These are phyloP conservation scores for Aspergillus indologenus DNA, from an alignment of 495 filamentous ascomycete species.

Conservation along the genomic window DNA sequence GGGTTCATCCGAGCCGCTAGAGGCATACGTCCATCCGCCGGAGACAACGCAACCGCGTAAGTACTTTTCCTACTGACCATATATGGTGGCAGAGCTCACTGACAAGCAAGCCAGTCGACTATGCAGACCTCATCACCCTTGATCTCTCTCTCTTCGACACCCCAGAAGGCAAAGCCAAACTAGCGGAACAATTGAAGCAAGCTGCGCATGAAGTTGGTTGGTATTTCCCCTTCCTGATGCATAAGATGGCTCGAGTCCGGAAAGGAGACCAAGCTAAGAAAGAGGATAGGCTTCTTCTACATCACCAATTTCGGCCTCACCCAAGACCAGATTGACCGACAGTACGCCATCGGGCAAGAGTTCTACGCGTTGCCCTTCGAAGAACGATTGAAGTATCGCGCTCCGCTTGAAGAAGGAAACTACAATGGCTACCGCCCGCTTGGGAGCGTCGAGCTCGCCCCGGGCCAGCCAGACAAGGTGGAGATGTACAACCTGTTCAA, in stretches of 20 bases:
- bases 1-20: neutral
- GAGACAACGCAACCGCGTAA: neutral
- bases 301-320: slow-evolving; percentile 49
- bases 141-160: slow-evolving; percentile 48
- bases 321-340: slow-evolving; percentile 47
- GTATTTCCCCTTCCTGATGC: neutral
- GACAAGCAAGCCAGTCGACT: slow-evolving; percentile 25
- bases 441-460: slow-evolving; percentile 23
- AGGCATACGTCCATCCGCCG: neutral
- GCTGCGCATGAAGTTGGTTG: slow-evolving; percentile 46
- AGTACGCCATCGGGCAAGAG: slow-evolving; percentile 49
- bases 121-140: slow-evolving; percentile 50
- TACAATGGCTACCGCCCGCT: slow-evolving; percentile 40
- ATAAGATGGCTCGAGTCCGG: neutral
- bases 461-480: slow-evolving; percentile 45
- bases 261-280: neutral
- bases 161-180: slow-evolving; percentile 49
- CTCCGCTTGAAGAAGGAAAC: slow-evolving; percentile 42
- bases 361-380: slow-evolving; percentile 49
- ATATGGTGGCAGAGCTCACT: neutral
- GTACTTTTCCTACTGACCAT: neutral
- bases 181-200: slow-evolving; percentile 50
- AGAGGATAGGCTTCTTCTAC: slow-evolving; percentile 46
- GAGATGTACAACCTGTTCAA: slow-evolving; percentile 57
- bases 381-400: slow-evolving; percentile 45